phyloP scores from a whole-genome alignment of 345 rosid genomes.

The Bruguiera parviflora region DNA sequence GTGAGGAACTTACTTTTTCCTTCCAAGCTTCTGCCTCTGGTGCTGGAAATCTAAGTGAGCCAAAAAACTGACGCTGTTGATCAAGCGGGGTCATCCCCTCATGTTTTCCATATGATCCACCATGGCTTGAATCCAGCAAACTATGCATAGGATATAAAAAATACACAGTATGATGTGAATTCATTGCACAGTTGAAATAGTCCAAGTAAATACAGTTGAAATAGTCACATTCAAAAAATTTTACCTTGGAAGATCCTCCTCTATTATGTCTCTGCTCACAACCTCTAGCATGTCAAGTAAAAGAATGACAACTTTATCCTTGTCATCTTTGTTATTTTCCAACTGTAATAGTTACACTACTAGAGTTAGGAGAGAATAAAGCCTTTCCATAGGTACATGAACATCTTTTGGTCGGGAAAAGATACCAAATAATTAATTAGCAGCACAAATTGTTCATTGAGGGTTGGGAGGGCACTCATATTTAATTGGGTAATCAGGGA shows the following conservation, averaged over 20 bases:
- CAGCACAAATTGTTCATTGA: background rate
- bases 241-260: slow-evolving; percentile 49
- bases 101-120: slow-evolving; percentile 43
- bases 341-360: slow-evolving; percentile 20
- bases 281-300: slow-evolving; percentile 57
- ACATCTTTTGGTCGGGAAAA: background rate
- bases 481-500: background rate
- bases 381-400: background rate
- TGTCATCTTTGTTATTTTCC: slow-evolving; percentile 42
- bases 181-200: background rate
- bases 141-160: slow-evolving; percentile 25
- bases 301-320: slow-evolving; percentile 45
- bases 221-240: slow-evolving; percentile 12
- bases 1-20: slow-evolving; percentile 40
- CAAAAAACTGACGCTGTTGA: slow-evolving; percentile 42
- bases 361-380: background rate
- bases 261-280: slow-evolving; percentile 57
- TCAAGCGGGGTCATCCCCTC: slow-evolving; percentile 58
- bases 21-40: slow-evolving; percentile 51
- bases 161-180: slow-evolving; percentile 3
- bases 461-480: background rate
- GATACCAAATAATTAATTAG: background rate
- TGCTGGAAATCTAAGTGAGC: slow-evolving; percentile 42
- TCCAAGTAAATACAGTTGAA: background rate
- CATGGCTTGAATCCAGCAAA: slow-evolving; percentile 44